phyloP scores from a whole-genome alignment of 768 basidiomycete species.

The Pleurotus platypus region DNA sequence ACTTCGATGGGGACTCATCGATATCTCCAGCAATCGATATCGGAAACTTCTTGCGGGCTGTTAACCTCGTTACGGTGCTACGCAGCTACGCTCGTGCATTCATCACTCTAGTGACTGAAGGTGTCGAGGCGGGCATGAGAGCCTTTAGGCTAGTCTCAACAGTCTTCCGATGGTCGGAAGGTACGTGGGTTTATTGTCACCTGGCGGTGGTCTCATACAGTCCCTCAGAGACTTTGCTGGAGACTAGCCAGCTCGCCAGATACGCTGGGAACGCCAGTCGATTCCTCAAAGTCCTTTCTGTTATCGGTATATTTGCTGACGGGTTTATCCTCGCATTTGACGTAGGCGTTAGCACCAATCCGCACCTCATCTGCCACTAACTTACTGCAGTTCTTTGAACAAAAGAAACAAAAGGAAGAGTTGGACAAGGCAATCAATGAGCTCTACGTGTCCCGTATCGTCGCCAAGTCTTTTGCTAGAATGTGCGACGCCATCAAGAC shows the following conservation, averaged over 20 bases:
- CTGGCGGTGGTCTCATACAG: too few relatives aligned
- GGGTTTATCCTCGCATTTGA: slow-evolving; percentile 4
- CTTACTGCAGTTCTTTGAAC: slow-evolving; percentile 2
- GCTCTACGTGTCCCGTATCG: slow-evolving; percentile 1
- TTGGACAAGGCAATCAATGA: background rate
- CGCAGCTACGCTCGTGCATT: slow-evolving; percentile 3
- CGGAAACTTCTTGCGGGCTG: slow-evolving; percentile 2
- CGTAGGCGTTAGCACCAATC: background rate
- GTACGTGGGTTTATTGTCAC: background rate
- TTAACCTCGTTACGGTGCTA: slow-evolving; percentile 1
- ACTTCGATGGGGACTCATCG: background rate
- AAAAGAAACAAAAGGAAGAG: slow-evolving; percentile 3
- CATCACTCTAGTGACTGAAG: slow-evolving; percentile 1
- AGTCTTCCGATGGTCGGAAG: slow-evolving; percentile 1
- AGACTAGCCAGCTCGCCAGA: background rate
- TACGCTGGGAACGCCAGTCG: slow-evolving; percentile 2
- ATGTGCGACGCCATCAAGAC: slow-evolving; percentile 6
- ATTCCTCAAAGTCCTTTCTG: background rate
- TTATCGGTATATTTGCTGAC: slow-evolving; percentile 2
- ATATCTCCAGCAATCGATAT: background rate
- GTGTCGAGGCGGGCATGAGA: background rate
- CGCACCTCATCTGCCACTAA: background rate
- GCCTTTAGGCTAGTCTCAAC: slow-evolving; percentile 1
- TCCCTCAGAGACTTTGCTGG: background rate
- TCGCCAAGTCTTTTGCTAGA: background rate